Conservation (phyloP, 805 yeast species). For the Citeromyces matritensis region DNA sequence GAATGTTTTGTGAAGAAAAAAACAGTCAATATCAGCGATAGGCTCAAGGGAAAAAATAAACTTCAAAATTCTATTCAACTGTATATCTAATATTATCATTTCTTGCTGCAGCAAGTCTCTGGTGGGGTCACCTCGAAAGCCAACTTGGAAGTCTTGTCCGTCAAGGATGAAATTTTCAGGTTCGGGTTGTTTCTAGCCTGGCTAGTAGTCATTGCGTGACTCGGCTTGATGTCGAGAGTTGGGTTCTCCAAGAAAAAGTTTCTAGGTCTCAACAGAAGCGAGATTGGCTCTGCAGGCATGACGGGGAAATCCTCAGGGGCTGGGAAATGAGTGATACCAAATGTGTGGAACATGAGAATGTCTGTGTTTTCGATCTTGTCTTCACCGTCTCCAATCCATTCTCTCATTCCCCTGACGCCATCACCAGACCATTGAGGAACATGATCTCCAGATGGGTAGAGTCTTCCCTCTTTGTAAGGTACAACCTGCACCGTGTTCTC, state of each 20-base stretch:
- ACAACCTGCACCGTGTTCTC: conserved; percentile 50
- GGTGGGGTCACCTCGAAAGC: conserved; percentile 24
- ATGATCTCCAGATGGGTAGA: conserved; percentile 72
- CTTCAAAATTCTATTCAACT: neutral
- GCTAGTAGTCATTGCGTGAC: conserved; percentile 32
- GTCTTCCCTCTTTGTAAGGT: conserved; percentile 57
- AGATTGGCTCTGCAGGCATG: conserved; percentile 78
- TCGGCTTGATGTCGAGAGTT: conserved; percentile 59
- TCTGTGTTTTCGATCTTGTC: conserved; percentile 53
- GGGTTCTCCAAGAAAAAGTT: conserved; percentile 71
- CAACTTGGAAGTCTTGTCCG: conserved; percentile 34
- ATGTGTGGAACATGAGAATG: conserved; percentile 64
- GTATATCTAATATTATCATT: neutral
- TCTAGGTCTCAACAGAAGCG: conserved; percentile 62
- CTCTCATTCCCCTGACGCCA: conserved; percentile 48
- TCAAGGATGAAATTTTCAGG: conserved; percentile 21
- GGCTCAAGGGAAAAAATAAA: no score
- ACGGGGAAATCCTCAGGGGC: conserved; percentile 85
- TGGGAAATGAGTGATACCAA: conserved; percentile 78
- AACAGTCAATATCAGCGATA: no score
- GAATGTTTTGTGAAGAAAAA: no score
- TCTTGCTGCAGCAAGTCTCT: conserved; percentile 12
- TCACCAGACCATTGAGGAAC: conserved; percentile 67
- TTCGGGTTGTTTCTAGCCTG: conserved; percentile 21
- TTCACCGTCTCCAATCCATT: conserved; percentile 51